Base-by-base conservation (phyloP, 2,329 filamentous ascomycete genomes). In the Byssoonygena ceratinophila region DNA sequence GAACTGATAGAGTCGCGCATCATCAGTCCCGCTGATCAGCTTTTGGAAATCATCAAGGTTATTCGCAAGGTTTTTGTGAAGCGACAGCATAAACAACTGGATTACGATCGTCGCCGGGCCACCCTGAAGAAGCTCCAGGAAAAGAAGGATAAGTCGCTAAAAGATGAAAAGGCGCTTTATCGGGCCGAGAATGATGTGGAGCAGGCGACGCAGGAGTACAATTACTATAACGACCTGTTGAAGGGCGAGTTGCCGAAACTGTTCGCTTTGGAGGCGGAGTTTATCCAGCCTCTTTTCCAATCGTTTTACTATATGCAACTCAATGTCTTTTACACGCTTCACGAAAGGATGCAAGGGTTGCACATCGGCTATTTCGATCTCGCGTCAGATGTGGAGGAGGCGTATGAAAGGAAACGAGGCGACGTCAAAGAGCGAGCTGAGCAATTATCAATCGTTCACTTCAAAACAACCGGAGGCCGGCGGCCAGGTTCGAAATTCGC, bases 271-370 rank as follows among this genome's bases (percentile, higher is more conserved):
- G 92, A 98, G 69, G 81, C 84, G 58, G 85, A 97, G 68, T 97
- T 98, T 68, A 98, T 98, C 68, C 84, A 87, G 60, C 92, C 92
- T 2, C 80, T 98, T 6, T 98, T 98, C 77, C 92, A 97, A 68
- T 94, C 87, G 8, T 98, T 98, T 74, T 98, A 98, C 73, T 98
- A 97, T 76, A 98, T 98, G 92, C 92, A 98, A 71, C 80, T 98
- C 59, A 98, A 98, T 70, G 87, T 98, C 59, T 98, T 97, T 70
- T 98, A 98, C 71, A 98, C 92, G 0, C 77, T 98, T 51, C 92
- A 98, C 68, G 91, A 97, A 71, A 88, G 84, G 71, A 98, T 98
- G 92, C 92, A 98, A 73, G 82, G 79, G 59, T 89, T 94, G 68
- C 90, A 97, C 64, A 98, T 98, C 65, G 89, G 89, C 56, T 98